Percentiles rank a stretch among this genome's conserved stretches.
These are phyloP conservation scores for Atalantia buxifolia DNA, from an alignment of 345 rosid genomes.

Conservation along the genomic window DNA sequence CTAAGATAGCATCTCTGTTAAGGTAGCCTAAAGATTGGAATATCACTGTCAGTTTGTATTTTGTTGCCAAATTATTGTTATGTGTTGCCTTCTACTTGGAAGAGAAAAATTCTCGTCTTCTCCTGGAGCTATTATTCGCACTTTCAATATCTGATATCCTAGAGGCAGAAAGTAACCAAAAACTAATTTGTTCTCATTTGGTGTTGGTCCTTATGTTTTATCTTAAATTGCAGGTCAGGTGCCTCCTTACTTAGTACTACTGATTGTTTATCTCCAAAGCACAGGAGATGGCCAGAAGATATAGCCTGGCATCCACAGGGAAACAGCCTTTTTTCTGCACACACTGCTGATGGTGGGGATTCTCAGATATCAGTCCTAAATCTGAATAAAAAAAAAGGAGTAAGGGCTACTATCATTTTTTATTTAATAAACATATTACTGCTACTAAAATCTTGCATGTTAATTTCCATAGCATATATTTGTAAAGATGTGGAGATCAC, in stretches of 20 bases:
- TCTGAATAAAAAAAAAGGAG: constrained; percentile 68
- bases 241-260: constrained; percentile 72
- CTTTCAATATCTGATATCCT: neutral
- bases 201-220: neutral
- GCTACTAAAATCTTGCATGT: neutral
- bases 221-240: constrained; percentile 46
- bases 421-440: constrained; percentile 5
- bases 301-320: constrained; percentile 90
- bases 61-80: neutral
- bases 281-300: constrained; percentile 96
- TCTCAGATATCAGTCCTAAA: constrained; percentile 79
- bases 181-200: neutral
- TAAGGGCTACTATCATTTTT: constrained; percentile 28
- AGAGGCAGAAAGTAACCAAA: neutral
- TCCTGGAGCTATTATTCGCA: neutral
- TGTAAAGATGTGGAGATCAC: neutral
- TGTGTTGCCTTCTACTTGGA: neutral
- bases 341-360: constrained; percentile 76
- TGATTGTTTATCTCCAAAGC: constrained; percentile 59
- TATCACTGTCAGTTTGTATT: neutral
- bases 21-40: neutral
- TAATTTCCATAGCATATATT: neutral
- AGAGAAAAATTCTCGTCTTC: neutral
- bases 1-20: neutral
- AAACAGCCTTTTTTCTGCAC: constrained; percentile 58